These are phyloP conservation scores for Phlyctochytrium arcticum DNA, from an alignment of 192 early-diverging fungal genomes.

Conservation along the genomic window DNA sequence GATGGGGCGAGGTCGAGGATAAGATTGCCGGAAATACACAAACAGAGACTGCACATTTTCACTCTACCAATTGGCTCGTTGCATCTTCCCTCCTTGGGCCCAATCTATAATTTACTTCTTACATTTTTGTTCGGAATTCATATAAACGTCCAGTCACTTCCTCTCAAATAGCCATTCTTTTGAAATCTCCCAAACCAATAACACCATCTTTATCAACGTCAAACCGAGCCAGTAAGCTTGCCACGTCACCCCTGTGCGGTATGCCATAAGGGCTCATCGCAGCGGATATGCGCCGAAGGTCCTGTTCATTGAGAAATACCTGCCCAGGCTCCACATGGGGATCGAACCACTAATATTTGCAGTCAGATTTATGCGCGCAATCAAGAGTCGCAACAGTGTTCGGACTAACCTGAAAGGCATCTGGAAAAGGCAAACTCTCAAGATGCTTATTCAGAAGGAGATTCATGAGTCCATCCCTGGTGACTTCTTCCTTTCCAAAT, in stretches of 20 bases:
- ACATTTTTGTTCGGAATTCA: too few species aligned
- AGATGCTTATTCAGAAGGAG: conserved; percentile 29
- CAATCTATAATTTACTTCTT: too few species aligned
- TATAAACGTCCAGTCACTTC: too few species aligned
- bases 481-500: conserved; percentile 42
- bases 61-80: too few species aligned
- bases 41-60: too few species aligned
- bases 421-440: conserved; percentile 31
- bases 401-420: conserved; percentile 35
- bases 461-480: conserved; percentile 36
- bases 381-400: not conserved
- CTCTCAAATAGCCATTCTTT: conserved; percentile 34
- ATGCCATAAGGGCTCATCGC: conserved; percentile 29
- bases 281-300: conserved; percentile 25
- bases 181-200: conserved; percentile 45
- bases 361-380: not conserved
- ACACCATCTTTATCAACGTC: conserved; percentile 45
- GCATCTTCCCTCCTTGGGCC: too few species aligned
- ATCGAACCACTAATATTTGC: conserved; percentile 24
- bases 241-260: conserved; percentile 35
- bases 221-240: conserved; percentile 27
- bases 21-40: not conserved
- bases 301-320: conserved; percentile 17
- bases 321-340: conserved; percentile 13
- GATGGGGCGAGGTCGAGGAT: conserved; percentile 13